These are phyloP conservation scores for Paramecium bursaria DNA, from an alignment of 73 alveolate species.

Conservation along the genomic window DNA sequence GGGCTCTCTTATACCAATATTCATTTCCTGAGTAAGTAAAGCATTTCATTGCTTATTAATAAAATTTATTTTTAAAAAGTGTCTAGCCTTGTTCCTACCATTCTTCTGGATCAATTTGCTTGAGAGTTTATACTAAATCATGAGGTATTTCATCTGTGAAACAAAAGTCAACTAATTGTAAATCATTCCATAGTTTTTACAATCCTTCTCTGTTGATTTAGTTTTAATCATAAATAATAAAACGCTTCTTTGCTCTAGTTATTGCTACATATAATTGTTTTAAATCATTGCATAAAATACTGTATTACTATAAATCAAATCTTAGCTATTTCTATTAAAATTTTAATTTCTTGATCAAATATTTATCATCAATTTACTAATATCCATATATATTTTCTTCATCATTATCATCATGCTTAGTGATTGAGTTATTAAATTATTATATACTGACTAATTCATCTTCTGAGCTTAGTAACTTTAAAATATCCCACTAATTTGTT, in stretches of 20 bases:
- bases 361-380: not conserved
- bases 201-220: slow-evolving; percentile 16
- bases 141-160: not conserved
- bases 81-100: slow-evolving; percentile 73
- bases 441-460: slow-evolving; percentile 2
- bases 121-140: slow-evolving; percentile 4
- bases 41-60: slow-evolving; percentile 73
- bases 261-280: slow-evolving; percentile 77
- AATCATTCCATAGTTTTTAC: slow-evolving; percentile 54
- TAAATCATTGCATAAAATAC: slow-evolving; percentile 70
- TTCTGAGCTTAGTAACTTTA: slow-evolving; percentile 73
- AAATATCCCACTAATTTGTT: slow-evolving; percentile 63
- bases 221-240: slow-evolving; percentile 72
- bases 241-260: slow-evolving; percentile 76
- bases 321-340: slow-evolving; percentile 3
- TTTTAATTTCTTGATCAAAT: not conserved
- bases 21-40: slow-evolving; percentile 73
- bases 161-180: slow-evolving; percentile 56
- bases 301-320: slow-evolving; percentile 45
- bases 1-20: slow-evolving; percentile 50
- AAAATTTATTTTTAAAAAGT: slow-evolving; percentile 72
- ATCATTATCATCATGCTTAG: slow-evolving; percentile 56
- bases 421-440: slow-evolving; percentile 41
- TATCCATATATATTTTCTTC: not conserved
- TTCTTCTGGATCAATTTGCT: slow-evolving; percentile 39